These are phyloP conservation scores for Brassica carinata DNA, from an alignment of 345 rosid species.

Conservation along the genomic window DNA sequence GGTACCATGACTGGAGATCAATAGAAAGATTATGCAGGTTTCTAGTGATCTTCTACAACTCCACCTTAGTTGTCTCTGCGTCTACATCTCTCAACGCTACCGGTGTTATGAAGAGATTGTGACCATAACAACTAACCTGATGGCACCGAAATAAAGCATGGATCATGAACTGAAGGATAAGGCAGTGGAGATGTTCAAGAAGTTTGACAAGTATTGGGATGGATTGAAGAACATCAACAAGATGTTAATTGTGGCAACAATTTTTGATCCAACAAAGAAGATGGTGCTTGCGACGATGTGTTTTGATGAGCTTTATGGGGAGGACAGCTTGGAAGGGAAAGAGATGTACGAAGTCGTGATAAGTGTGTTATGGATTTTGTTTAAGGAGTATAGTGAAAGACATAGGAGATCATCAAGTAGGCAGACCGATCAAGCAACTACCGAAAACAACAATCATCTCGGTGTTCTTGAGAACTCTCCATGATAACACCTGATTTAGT, in stretches of 20 bases:
- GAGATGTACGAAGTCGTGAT: neutral
- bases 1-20: too few relatives aligned
- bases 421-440: too few relatives aligned
- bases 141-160: neutral
- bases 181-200: neutral
- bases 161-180: neutral
- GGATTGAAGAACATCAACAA: neutral
- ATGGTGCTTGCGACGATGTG: neutral
- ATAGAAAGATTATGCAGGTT: too few relatives aligned
- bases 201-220: neutral
- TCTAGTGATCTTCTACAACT: too few relatives aligned
- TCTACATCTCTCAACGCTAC: neutral
- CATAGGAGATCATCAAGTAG: too few relatives aligned
- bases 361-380: too few relatives aligned
- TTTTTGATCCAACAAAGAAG: too few relatives aligned
- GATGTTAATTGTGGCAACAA: neutral
- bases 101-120: neutral
- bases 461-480: too few relatives aligned
- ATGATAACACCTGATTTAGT: too few relatives aligned
- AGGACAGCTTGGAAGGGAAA: neutral
- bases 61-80: too few relatives aligned
- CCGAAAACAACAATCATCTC: too few relatives aligned
- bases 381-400: too few relatives aligned
- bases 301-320: neutral
- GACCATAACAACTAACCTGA: neutral